Evolutionary conservation across 179 eudicot genomes (phyloP).

Genomic region (Silene noctiflora): DNA sequence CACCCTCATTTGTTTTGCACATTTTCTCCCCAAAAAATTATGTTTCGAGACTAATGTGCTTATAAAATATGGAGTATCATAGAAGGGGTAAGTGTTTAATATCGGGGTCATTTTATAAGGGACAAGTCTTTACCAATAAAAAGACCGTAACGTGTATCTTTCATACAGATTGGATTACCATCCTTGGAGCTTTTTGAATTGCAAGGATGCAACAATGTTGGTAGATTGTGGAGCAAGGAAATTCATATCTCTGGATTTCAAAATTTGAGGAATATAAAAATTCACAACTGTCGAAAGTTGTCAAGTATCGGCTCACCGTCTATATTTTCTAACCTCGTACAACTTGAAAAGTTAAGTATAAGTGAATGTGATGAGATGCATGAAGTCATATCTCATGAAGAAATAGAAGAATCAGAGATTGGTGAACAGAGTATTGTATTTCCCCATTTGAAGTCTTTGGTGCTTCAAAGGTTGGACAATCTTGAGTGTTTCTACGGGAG

Average conservation of each 20-base stretch:
- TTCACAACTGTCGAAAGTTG: background rate
- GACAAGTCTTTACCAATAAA: no score
- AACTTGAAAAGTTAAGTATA: background rate
- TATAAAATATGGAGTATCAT: no score
- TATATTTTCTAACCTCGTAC: background rate
- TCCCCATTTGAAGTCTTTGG: background rate
- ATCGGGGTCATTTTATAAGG: no score
- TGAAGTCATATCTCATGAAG: background rate
- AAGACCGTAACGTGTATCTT: no score
- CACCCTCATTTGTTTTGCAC: no score
- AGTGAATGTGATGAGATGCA: background rate
- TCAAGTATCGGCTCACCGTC: background rate
- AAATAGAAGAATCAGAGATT: background rate
- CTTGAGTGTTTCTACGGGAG: background rate
- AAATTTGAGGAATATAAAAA: background rate
- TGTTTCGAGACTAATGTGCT: no score
- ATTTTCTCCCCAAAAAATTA: no score
- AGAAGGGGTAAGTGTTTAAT: no score
- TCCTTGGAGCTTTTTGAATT: background rate
- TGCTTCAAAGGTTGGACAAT: background rate
- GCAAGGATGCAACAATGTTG: background rate
- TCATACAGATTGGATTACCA: no score
- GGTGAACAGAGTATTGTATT: background rate
- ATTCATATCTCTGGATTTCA: background rate
- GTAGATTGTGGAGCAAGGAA: background rate